Evolutionary conservation across 2,329 filamentous ascomycete genomes (phyloP).

Genomic region (Chaetothyriales sp.): DNA sequence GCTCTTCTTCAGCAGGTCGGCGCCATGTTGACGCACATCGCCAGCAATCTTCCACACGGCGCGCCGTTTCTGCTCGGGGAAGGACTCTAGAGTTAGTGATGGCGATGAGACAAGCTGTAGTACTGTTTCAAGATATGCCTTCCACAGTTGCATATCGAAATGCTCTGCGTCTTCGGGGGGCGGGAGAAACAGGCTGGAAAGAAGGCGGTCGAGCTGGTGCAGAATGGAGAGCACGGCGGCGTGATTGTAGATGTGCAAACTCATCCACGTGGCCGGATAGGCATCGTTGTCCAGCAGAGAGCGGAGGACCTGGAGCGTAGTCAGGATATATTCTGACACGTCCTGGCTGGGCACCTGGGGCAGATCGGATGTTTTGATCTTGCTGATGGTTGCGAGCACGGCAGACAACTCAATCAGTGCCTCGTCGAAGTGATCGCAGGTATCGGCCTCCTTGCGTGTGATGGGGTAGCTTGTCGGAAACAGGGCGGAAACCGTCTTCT

Average conservation of each 20-base stretch:
- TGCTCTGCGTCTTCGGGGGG: conserved; percentile 78
- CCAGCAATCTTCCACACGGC: conserved; percentile 99
- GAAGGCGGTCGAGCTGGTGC: conserved; percentile 62
- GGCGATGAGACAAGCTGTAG: conserved; percentile 80
- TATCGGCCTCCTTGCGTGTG: conserved; percentile 52
- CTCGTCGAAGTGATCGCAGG: conserved; percentile 59
- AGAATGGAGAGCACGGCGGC: conserved; percentile 75
- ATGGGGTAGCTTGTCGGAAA: conserved; percentile 89
- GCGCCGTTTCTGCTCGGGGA: conserved; percentile 87
- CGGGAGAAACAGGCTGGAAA: conserved; percentile 73
- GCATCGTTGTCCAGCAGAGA: conserved; percentile 81
- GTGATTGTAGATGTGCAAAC: conserved; percentile 83
- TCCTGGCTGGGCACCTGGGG: conserved; percentile 38
- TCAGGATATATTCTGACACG: conserved; percentile 45
- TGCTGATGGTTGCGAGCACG: conserved; percentile 67
- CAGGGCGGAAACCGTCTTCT: conserved; percentile 58
- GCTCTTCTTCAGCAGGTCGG: conserved; percentile 64
- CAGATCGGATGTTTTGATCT: conserved; percentile 57
- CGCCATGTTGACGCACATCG: conserved; percentile 82
- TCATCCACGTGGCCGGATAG: conserved; percentile 80
- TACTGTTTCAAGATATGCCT: conserved; percentile 76
- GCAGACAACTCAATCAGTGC: conserved; percentile 76
- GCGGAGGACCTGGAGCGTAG: conserved; percentile 68
- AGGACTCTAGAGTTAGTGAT: conserved; percentile 79
- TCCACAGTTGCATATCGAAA: conserved; percentile 91